Base-by-base conservation (phyloP, 2,329 filamentous ascomycete genomes). In the Neopestalotiopsis sp. region DNA sequence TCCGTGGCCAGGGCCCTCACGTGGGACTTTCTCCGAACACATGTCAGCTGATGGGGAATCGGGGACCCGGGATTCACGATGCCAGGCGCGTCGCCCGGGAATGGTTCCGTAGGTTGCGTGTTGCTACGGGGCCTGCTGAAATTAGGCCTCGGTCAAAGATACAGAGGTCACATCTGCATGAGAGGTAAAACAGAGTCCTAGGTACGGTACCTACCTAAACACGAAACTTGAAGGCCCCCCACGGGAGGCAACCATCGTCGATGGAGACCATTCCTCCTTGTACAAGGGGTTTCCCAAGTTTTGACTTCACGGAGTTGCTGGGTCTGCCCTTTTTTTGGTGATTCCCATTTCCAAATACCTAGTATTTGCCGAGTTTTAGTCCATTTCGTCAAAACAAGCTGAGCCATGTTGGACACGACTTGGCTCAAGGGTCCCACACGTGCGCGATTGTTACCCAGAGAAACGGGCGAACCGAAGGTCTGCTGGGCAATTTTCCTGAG, bases 401-500 rank as follows among this genome's bases (percentile, higher is more conserved):
- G 45, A 52, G 45, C 45, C 45, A 52, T 52, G 45, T 20, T 52
- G 45, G 45, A 52, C 45, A 20, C 45, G 57, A 59, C 24, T 24
- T 20, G 59, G 59, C 34, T 38, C 10, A 34, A 30, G 20, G 57
- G 17, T 17, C 5, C 45, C 45, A 38, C 59, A 34, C 32, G 13
- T 9, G n/a, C 12, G 34, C 59, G 59, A 61, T 34, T 40, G 32
- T 52, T 52, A 52, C 45, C 28, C 59, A 61, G 34, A 40, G 30
- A 13, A 34, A 20, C 32, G 59, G n/a, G 40, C n/a, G 57, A 34
- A 34, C 32, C n/a, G 30, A 38, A 61, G n/a, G 32, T 34, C 34
- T 61, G 59, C 32, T 34, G n/a, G 45, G 34, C 59, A 61, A 34
- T 61, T 61, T 38, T 61, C 59, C 9, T 61, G 59, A 34, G 32